phyloP scores from a whole-genome alignment of 2,329 filamentous ascomycete genomes.

The Grosmannia clavigera region DNA sequence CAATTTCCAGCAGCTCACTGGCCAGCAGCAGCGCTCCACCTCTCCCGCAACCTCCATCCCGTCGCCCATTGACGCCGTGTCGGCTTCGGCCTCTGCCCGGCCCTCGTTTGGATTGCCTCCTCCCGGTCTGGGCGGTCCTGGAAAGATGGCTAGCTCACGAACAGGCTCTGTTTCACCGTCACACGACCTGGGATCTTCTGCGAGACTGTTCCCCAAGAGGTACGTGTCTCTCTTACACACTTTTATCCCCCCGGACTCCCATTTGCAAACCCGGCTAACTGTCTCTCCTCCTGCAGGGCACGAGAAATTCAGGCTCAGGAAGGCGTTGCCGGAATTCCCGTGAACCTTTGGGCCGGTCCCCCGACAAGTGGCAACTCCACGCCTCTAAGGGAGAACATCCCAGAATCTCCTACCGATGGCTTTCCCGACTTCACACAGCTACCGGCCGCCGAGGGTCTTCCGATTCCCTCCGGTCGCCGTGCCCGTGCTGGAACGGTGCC shows the following conservation, averaged over 20 bases:
- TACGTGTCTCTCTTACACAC: conserved; percentile 28
- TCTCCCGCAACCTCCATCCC: conserved; percentile 64
- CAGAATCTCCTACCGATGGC: conserved; percentile 89
- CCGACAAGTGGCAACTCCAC: conserved; percentile 95
- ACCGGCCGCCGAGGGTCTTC: conserved; percentile 51
- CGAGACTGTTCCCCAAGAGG: conserved; percentile 87
- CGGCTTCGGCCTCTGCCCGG: conserved; percentile 45
- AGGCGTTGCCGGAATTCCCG: conserved; percentile 56
- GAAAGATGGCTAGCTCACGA: conserved; percentile 52
- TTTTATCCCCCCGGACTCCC: neutral
- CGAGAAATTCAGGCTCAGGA: conserved; percentile 96
- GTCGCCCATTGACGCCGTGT: conserved; percentile 60
- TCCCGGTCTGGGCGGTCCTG: conserved; percentile 44
- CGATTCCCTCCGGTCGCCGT: conserved; percentile 58
- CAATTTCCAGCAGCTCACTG: conserved; percentile 52
- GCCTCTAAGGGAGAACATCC: conserved; percentile 90
- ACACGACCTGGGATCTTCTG: conserved; percentile 65
- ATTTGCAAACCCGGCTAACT: neutral
- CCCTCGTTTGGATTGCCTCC: conserved; percentile 61
- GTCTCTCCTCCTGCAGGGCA: conserved; percentile 43
- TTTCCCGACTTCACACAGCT: conserved; percentile 81
- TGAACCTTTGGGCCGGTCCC: conserved; percentile 83
- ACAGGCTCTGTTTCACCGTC: conserved; percentile 93
- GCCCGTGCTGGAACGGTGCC: conserved; percentile 92
- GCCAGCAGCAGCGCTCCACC: conserved; percentile 53